These are phyloP conservation scores for Pythium phragmiticola DNA, from an alignment of 352 stramenopile species.

Conservation along the genomic window DNA sequence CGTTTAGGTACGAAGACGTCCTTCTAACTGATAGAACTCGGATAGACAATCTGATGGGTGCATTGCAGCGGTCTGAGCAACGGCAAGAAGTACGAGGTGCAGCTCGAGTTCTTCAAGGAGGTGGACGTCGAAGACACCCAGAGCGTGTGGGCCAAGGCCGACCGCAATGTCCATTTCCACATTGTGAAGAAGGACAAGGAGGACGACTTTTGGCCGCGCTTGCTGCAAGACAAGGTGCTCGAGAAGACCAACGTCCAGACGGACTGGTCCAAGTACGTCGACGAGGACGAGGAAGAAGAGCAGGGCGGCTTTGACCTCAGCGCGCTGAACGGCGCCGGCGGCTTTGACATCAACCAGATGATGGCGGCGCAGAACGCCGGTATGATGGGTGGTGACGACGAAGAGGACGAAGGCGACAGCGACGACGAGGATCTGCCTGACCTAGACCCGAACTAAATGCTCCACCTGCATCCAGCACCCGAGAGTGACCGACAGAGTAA, in stretches of 20 bases:
- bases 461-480: neutral
- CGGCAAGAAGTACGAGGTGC: constrained; percentile 92
- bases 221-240: constrained; percentile 95
- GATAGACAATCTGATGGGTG: no score
- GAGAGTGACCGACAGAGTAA: neutral
- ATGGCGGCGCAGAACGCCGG: constrained; percentile 86
- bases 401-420: constrained; percentile 62
- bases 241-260: constrained; percentile 97
- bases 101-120: constrained; percentile 95
- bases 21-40: neutral
- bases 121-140: constrained; percentile 88
- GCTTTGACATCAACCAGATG: constrained; percentile 96
- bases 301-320: constrained; percentile 85
- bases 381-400: constrained; percentile 76
- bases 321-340: constrained; percentile 79
- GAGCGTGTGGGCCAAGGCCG: constrained; percentile 95
- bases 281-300: constrained; percentile 96
- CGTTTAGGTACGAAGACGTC: constrained; percentile 63
- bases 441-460: constrained; percentile 57
- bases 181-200: constrained; percentile 95
- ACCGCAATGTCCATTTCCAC: constrained; percentile 95
- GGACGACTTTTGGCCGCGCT: constrained; percentile 94
- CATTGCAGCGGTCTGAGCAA: constrained; percentile 81
- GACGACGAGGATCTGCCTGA: constrained; percentile 87
- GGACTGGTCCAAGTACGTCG: constrained; percentile 96